Evolutionary conservation across 805 yeast genomes (phyloP).

Genomic region (Starmera caribaea): DNA sequence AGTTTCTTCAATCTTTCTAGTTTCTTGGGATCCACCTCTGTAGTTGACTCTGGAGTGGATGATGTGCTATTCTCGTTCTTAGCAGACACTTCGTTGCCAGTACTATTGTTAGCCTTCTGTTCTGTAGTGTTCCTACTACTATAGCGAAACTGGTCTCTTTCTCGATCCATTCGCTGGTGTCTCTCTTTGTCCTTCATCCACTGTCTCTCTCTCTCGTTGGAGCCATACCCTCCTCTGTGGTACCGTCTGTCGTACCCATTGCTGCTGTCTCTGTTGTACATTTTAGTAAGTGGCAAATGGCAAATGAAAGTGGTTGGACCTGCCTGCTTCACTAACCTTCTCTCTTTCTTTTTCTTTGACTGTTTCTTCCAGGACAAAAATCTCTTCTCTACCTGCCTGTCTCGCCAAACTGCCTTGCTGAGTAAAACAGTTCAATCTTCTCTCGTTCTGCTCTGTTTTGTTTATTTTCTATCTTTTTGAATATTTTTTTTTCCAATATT

Average conservation of each 20-base stretch:
- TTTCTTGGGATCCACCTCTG: slow-evolving; percentile 10
- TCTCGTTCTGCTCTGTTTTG: no score
- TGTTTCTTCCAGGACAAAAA: no score
- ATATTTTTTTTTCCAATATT: no score
- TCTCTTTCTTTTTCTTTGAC: no score
- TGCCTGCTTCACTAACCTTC: neutral
- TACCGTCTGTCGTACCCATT: neutral
- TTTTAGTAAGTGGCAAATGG: neutral
- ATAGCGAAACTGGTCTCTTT: neutral
- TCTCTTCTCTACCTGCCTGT: no score
- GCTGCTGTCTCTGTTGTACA: neutral
- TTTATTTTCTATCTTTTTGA: no score
- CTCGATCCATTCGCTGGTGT: slow-evolving; percentile 1
- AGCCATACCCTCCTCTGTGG: neutral
- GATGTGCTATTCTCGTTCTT: neutral
- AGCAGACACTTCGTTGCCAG: neutral
- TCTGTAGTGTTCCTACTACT: neutral
- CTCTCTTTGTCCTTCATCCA: slow-evolving; percentile 6
- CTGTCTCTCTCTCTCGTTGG: slow-evolving; percentile 6
- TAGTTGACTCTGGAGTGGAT: neutral
- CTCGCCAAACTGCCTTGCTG: no score
- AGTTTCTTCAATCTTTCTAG: slow-evolving; percentile 28
- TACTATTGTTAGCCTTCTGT: neutral
- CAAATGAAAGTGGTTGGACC: neutral
- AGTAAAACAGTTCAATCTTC: no score